A percentile compares a stretch with the other conserved stretches of the same genome.
Conservation (phyloP, 768 basidiomycete genomes). For the Amanita molliuscula region DNA sequence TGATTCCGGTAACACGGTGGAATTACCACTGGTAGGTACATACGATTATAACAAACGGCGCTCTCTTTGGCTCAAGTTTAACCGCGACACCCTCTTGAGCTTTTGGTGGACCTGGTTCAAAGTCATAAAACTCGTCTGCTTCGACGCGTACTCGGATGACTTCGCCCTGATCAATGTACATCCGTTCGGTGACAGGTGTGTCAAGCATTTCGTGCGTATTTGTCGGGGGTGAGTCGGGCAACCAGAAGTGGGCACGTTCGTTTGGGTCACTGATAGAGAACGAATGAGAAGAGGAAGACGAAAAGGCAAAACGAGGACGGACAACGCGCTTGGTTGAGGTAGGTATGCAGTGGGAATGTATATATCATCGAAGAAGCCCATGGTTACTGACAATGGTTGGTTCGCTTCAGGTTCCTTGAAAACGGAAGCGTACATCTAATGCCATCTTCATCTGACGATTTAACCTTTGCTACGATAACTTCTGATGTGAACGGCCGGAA, state of each 20-base stretch:
- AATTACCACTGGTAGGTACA: constrained; percentile 19
- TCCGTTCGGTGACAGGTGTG: constrained; percentile 50
- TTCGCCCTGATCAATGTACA: constrained; percentile 77
- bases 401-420: not conserved
- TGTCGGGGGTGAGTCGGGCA: constrained; percentile 48
- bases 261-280: constrained; percentile 53
- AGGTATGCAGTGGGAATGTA: constrained; percentile 74
- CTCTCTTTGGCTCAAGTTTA: constrained; percentile 35
- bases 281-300: not conserved
- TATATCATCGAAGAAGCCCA: constrained; percentile 93
- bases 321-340: constrained; percentile 78
- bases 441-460: constrained; percentile 76
- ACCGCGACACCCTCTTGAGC: constrained; percentile 58
- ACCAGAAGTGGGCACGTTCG: constrained; percentile 79
- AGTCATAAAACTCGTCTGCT: constrained; percentile 75
- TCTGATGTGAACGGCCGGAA: constrained; percentile 90
- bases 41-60: constrained; percentile 68
- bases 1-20: not conserved
- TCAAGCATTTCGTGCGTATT: constrained; percentile 58
- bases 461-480: constrained; percentile 82
- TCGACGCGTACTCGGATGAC: constrained; percentile 72
- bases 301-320: constrained; percentile 15
- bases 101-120: constrained; percentile 78
- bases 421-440: constrained; percentile 55
- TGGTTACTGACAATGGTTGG: constrained; percentile 41